phyloP scores from a whole-genome alignment of 2,329 filamentous ascomycete genomes.

The Alternaria sp. region DNA sequence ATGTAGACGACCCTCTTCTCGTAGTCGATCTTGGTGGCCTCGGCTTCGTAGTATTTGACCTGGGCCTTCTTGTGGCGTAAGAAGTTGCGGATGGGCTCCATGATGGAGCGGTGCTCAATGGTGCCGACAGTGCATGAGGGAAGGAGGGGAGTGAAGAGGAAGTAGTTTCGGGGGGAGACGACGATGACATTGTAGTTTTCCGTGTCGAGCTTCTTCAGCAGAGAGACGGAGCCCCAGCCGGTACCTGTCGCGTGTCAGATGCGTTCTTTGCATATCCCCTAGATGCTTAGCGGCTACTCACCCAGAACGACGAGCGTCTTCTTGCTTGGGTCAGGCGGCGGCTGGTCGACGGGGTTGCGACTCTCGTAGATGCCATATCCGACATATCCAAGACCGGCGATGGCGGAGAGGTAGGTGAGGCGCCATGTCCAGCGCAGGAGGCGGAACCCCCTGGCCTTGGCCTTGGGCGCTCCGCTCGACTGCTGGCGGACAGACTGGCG shows the following conservation, averaged over 20 bases:
- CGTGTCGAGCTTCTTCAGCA: slow-evolving; percentile 98
- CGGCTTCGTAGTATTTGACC: slow-evolving; percentile 97
- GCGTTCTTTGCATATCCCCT: background rate
- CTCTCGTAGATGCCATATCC: slow-evolving; percentile 84
- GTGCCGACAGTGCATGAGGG: slow-evolving; percentile 97
- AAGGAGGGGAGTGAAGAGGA: slow-evolving; percentile 97
- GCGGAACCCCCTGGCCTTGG: slow-evolving; percentile 62
- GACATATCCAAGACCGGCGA: slow-evolving; percentile 75
- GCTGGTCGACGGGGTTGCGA: slow-evolving; percentile 82
- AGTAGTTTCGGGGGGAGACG: slow-evolving; percentile 98
- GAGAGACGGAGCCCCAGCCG: slow-evolving; percentile 94
- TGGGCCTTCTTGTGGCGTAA: slow-evolving; percentile 91
- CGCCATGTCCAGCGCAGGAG: slow-evolving; percentile 85
- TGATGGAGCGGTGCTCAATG: slow-evolving; percentile 99
- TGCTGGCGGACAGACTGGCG: slow-evolving; percentile 49
- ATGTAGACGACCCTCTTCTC: slow-evolving; percentile 89
- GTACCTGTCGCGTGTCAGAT: slow-evolving; percentile 69
- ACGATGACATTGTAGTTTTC: slow-evolving; percentile 99
- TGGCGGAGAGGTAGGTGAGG: slow-evolving; percentile 75
- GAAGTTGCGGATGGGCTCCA: slow-evolving; percentile 98
- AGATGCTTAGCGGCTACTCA: slow-evolving; percentile 55
- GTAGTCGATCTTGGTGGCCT: slow-evolving; percentile 93
- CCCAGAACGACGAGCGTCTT: slow-evolving; percentile 97
- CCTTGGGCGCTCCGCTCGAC: slow-evolving; percentile 44
- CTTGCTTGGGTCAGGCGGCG: slow-evolving; percentile 82